Base-by-base conservation (phyloP, 208 protist species). In the Trypanosoma platydactyli region DNA sequence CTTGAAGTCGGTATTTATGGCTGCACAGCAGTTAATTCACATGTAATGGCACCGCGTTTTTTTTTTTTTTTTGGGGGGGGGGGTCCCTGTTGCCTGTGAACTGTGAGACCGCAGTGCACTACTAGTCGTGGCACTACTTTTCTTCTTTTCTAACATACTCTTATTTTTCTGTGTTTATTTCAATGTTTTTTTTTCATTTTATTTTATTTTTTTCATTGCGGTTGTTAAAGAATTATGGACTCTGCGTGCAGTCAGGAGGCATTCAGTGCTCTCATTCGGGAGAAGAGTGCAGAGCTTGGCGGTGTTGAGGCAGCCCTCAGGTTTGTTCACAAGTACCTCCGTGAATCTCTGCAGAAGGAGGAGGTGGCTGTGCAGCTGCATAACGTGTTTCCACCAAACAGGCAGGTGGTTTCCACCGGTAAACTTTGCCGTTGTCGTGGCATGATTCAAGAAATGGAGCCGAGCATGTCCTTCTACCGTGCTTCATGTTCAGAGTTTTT, bases 391-490 rank as follows among this genome's bases (percentile, higher is more conserved):
- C 80, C 85, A 3, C 50, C 68, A 11, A 30, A 57, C 13, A 35
- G 62, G 9, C 55, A 69, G 24, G 59, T 62, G 12, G 7, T 54
- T 18, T 42, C 54, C 2, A 22, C 71, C 12, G 79, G 73, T 12
- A 61, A 64, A 40, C 67, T 92, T 12, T 86, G 71, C 33, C 76
- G 82, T 0, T 92, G 85, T 57, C 80, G 89, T 3, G 89, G 85
- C 27, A 94, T 94, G 89, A 83, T 94, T 29, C 89, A 94, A 57
- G 85, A 94, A 52, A 68, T 94, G 18, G 66, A 86, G 0, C 66
- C 84, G 0, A 81, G 86, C 45, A 33, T 89, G 12, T 72, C 64
- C 12, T 59, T 94, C 3, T 88, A 88, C 63, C 69, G 73, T 46
- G 77, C 83, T 2, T 73, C 60, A 5, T 20, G 42, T 20, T 27